Conservation (phyloP, 2,329 filamentous ascomycete species). For the Talaromyces funiculosus region DNA sequence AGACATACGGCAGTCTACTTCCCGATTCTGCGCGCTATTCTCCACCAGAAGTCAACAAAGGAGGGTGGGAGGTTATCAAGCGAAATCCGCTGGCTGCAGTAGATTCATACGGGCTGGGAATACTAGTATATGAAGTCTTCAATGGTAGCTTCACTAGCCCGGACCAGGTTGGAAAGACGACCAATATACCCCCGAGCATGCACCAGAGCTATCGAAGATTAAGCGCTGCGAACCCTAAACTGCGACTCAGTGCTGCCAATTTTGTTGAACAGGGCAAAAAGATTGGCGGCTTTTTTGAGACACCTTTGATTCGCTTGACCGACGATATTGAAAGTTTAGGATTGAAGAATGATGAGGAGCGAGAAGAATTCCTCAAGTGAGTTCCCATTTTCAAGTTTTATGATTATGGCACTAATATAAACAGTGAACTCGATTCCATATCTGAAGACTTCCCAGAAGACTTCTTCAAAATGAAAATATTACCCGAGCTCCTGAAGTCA, state of each 20-base stretch:
- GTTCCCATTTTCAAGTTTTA: slow-evolving; percentile 16
- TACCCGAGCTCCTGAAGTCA: slow-evolving; percentile 93
- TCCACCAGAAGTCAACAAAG: slow-evolving; percentile 76
- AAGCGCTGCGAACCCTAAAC: slow-evolving; percentile 81
- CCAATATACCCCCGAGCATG: slow-evolving; percentile 80
- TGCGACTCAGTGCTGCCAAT: slow-evolving; percentile 72
- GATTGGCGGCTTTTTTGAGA: slow-evolving; percentile 83
- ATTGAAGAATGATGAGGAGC: slow-evolving; percentile 76
- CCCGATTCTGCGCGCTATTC: slow-evolving; percentile 81
- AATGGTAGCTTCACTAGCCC: slow-evolving; percentile 72
- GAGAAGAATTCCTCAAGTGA: slow-evolving; percentile 74
- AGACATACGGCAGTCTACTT: slow-evolving; percentile 81
- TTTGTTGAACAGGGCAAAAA: slow-evolving; percentile 87
- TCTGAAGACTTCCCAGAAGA: slow-evolving; percentile 95
- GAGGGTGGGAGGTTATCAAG: slow-evolving; percentile 89
- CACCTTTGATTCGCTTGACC: slow-evolving; percentile 81
- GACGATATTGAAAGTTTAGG: slow-evolving; percentile 91
- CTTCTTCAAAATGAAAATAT: slow-evolving; percentile 94
- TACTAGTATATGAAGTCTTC: slow-evolving; percentile 83
- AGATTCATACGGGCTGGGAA: slow-evolving; percentile 82
- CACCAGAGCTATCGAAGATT: slow-evolving; percentile 86
- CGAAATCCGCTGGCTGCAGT: slow-evolving; percentile 72
- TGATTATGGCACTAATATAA: slow-evolving; percentile 17
- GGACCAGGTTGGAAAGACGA: slow-evolving; percentile 80
- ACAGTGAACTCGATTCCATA: slow-evolving; percentile 70